Conservation (phyloP, 176 grass and related monocot genomes). For the Oryza rufipogon region DNA sequence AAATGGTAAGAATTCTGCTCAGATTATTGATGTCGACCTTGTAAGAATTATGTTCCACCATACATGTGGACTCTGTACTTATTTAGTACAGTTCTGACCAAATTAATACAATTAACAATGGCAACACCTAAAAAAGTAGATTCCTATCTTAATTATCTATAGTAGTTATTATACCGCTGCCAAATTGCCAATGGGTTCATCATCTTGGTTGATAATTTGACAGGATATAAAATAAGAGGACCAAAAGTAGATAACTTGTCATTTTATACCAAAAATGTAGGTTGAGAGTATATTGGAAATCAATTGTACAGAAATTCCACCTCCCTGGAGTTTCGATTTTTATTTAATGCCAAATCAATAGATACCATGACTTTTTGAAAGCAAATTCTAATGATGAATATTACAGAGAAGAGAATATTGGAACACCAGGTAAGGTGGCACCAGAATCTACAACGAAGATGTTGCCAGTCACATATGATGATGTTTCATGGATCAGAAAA, state of each 20-base stretch:
- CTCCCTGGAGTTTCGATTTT: not conserved
- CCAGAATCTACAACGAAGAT: constrained; percentile 77
- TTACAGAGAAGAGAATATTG: constrained; percentile 86
- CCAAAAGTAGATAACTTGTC: not conserved
- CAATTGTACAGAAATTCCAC: not conserved
- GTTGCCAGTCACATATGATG: constrained; percentile 81
- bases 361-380: not conserved
- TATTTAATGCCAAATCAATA: not conserved
- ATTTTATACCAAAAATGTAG: not conserved
- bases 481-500: constrained; percentile 72
- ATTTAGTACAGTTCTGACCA: constrained; percentile 3
- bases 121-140: not conserved
- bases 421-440: constrained; percentile 65
- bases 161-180: no score
- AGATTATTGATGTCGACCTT: not conserved
- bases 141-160: no score
- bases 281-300: not conserved
- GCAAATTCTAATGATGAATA: constrained; percentile 2
- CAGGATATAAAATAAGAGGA: not conserved
- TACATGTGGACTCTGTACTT: constrained; percentile 4
- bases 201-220: not conserved
- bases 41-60: not conserved
- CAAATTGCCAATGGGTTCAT: not conserved
- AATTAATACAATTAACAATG: not conserved
- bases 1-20: not conserved